Base-by-base conservation (phyloP, 306 rosid species). In the Trichosanthes truncata region DNA sequence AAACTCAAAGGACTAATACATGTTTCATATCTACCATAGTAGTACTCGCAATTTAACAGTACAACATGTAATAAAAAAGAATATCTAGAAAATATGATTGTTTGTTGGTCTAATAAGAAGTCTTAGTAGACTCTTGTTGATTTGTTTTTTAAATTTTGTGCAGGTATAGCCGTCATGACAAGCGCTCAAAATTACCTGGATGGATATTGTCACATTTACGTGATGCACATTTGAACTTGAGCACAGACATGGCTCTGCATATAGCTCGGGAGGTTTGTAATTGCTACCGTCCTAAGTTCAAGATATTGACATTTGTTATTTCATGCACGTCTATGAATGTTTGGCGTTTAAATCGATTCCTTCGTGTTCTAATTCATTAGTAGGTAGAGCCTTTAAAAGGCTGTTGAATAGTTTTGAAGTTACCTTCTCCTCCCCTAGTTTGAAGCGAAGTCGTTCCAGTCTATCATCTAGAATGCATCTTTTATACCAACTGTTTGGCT, bases 221-320 rank as follows among this genome's bases (percentile, higher is more conserved):
- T n/a, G 98, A 95, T 72, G 97, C 98, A 71, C 90, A 91, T 87
- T 88, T 95, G 83, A 95, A 92, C 80, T 88, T 92, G 89, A 95
- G 98, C 89, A 95, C 98, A 18, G 98, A 95, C 86, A 95, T 95
- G 98, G 98, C 98, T 83, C 82, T 92, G 83, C 97, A 95, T 82
- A 92, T 92, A 72, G 93, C 97, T 41, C 93, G 90, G 29, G 98
- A 92, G 93, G 97, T 95, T 49, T 73, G 89, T 82, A 46, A 79
- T 80, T 55, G 33, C 56, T 62, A 41, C 46, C 60, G 15, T 51
- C 33, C n/a, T 7, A 65, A 11, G 69, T 4, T 38, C 14, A 18
- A 4, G n/a, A 33, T 76, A 51, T 41, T 40, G 38, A 71, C 15
- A 23, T 9, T 21, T 45, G 13, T 71, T 45, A 21, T 71, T 43